Percentiles rank a stretch among this genome's conserved stretches.
These are phyloP conservation scores for Phytophthora megakarya DNA, from an alignment of 352 stramenopile genomes.

Conservation along the genomic window DNA sequence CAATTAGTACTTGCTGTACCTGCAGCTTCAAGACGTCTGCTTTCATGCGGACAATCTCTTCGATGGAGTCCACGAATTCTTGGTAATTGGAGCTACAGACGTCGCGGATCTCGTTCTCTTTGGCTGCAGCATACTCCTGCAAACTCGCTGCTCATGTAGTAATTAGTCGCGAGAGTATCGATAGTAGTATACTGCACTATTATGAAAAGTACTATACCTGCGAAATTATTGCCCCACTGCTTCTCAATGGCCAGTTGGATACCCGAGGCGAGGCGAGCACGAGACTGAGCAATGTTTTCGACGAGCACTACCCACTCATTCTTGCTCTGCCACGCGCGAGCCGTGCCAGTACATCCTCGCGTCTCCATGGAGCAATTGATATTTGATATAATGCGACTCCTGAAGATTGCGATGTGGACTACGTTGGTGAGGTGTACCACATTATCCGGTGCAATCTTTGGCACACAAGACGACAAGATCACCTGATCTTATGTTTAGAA, in stretches of 20 bases:
- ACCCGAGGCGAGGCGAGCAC: conserved; percentile 63
- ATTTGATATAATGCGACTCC: conserved; percentile 3
- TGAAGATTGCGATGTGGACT: conserved; percentile 28
- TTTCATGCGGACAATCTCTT: conserved; percentile 86
- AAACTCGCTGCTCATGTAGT: conserved; percentile 47
- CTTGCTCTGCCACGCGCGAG: conserved; percentile 67
- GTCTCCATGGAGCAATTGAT: conserved; percentile 15
- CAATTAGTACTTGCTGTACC: conserved; percentile 22
- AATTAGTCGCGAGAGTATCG: no score
- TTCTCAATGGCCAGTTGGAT: conserved; percentile 84
- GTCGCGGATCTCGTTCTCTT: conserved; percentile 77
- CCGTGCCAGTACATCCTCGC: background rate
- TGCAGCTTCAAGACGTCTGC: conserved; percentile 69
- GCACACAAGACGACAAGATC: background rate
- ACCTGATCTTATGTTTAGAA: no score
- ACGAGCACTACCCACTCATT: conserved; percentile 76
- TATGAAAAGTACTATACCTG: conserved; percentile 38
- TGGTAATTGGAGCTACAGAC: conserved; percentile 82
- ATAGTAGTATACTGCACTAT: no score
- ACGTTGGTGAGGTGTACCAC: background rate
- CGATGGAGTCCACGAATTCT: conserved; percentile 83
- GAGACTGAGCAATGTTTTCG: conserved; percentile 83
- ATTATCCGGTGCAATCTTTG: background rate
- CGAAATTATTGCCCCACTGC: conserved; percentile 80
- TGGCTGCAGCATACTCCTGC: conserved; percentile 57